phyloP scores from a whole-genome alignment of 306 rosid genomes.

The Lathyrus tuberosus region DNA sequence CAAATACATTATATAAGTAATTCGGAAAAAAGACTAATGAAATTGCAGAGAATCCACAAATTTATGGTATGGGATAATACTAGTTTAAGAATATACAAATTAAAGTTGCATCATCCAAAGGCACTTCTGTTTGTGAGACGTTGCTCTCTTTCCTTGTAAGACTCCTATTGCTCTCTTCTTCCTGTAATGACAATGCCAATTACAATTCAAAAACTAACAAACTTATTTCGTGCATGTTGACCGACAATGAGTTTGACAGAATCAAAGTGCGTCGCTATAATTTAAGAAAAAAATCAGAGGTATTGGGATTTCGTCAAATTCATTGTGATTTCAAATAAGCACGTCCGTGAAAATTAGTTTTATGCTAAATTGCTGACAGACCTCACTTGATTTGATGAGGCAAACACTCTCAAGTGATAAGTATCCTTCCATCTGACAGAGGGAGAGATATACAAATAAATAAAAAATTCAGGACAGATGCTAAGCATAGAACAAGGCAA shows the following conservation, averaged over 20 bases:
- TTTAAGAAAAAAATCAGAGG: neutral
- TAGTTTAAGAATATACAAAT: slow-evolving; percentile 49
- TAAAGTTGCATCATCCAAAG: slow-evolving; percentile 62
- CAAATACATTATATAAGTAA: neutral
- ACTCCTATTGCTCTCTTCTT: slow-evolving; percentile 36
- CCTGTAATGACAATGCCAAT: slow-evolving; percentile 41
- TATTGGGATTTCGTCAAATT: neutral
- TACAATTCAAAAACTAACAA: slow-evolving; percentile 7
- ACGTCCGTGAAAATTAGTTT: neutral
- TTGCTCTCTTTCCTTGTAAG: slow-evolving; percentile 35
- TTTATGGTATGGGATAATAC: neutral
- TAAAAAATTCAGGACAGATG: neutral
- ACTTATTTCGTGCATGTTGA: neutral
- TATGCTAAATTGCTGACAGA: slow-evolving; percentile 29
- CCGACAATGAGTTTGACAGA: neutral
- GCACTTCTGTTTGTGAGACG: slow-evolving; percentile 48
- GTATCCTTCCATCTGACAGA: slow-evolving; percentile 63
- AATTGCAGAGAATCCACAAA: slow-evolving; percentile 10
- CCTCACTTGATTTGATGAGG: slow-evolving; percentile 46
- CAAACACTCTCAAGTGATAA: slow-evolving; percentile 64
- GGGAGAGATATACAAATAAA: neutral
- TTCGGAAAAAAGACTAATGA: neutral
- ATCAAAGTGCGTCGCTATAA: neutral
- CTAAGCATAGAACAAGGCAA: slow-evolving; percentile 8
- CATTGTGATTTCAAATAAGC: neutral